These are phyloP conservation scores for Royoungia palumana DNA, from an alignment of 768 basidiomycete species.

Conservation along the genomic window DNA sequence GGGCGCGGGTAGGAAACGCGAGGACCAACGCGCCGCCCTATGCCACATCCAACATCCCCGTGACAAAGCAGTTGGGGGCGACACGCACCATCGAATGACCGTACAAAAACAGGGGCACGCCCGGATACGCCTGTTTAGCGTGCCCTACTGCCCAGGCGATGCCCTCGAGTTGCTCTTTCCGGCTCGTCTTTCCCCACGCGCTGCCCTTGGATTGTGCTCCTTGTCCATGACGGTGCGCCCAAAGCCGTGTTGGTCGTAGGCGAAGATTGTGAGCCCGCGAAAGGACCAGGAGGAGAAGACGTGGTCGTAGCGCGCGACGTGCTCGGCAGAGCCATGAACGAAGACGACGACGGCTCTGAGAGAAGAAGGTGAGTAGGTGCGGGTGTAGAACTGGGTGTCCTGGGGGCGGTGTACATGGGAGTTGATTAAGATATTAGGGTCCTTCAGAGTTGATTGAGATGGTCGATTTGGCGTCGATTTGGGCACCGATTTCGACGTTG, in stretches of 20 bases:
- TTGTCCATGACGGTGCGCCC: slow-evolving; percentile 68
- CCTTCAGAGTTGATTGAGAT: too few relatives aligned
- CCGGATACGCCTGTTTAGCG: slow-evolving; percentile 36
- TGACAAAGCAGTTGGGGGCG: not conserved
- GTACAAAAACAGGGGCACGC: slow-evolving; percentile 63
- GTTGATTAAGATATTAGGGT: too few relatives aligned
- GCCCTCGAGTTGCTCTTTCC: slow-evolving; percentile 61
- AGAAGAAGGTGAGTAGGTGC: slow-evolving; percentile 50
- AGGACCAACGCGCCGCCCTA: slow-evolving; percentile 70
- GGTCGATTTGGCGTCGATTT: too few relatives aligned
- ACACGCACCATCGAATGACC: slow-evolving; percentile 74
- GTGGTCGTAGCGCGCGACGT: slow-evolving; percentile 67
- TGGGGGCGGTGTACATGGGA: slow-evolving; percentile 46
- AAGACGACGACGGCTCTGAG: slow-evolving; percentile 62
- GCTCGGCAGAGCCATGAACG: slow-evolving; percentile 77
- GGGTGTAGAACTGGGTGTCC: slow-evolving; percentile 63
- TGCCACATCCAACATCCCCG: too few relatives aligned
- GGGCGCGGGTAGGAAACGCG: slow-evolving; percentile 50
- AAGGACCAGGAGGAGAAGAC: slow-evolving; percentile 55
- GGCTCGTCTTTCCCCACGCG: slow-evolving; percentile 61
- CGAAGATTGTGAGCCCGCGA: slow-evolving; percentile 59
- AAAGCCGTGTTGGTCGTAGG: slow-evolving; percentile 79
- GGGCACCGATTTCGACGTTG: too few relatives aligned
- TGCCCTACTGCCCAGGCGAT: slow-evolving; percentile 64
- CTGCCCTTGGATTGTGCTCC: slow-evolving; percentile 50